Evolutionary conservation across 495 filamentous ascomycete species (phyloP), one percentile per base, ranked within the genome.

Genomic region (Penicillium goetzii): DNA sequence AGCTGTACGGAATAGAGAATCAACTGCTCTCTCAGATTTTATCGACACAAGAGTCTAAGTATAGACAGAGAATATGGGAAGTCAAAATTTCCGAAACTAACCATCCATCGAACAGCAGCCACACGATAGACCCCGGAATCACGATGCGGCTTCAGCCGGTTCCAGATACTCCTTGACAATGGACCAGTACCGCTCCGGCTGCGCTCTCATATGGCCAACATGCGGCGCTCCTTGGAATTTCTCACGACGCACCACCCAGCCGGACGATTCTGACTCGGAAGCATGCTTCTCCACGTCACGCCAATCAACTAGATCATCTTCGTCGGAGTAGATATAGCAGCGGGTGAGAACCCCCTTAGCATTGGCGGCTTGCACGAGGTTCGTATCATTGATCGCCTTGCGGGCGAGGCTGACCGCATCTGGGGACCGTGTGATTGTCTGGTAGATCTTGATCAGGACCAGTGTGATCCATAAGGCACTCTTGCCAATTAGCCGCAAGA

Each of bases 281-380:
- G 80, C 79, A 72, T 83, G 80, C 12, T 54, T 67, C 67, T 83
- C 81, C 15, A 81, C 74, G 60, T 81, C 74, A 32, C 58, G 62
- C 53, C 60, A 74, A 30, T 73, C 59, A 7, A 81, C 72, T 59
- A 83, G 67, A 6, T 77, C 74, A 71, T 83, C 81, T 4, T 61
- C 41, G 50, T 81, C 73, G 6, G 79, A 81, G 36, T 83, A 83
- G 10, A 83, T 75, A 62, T 83, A 83, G 59, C 76, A 80, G 30
- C 72, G 71, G 21, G 60, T 65, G 26, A 60, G 61, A 8, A 52
- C 55, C 17, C 66, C 54, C 8, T 63, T 58, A 10, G 54, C 55
- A 28, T 63, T 67, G 54, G 64, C 63, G 17, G 72, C 61, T 21
- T 58, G 63, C 23, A 81, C 50, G 21, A 80, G 58, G 14, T 41